A percentile compares a stretch with the other conserved stretches of the same genome.
These are phyloP conservation scores for Gynostemma pentaphyllum DNA, from an alignment of 306 rosid genomes.

Conservation along the genomic window DNA sequence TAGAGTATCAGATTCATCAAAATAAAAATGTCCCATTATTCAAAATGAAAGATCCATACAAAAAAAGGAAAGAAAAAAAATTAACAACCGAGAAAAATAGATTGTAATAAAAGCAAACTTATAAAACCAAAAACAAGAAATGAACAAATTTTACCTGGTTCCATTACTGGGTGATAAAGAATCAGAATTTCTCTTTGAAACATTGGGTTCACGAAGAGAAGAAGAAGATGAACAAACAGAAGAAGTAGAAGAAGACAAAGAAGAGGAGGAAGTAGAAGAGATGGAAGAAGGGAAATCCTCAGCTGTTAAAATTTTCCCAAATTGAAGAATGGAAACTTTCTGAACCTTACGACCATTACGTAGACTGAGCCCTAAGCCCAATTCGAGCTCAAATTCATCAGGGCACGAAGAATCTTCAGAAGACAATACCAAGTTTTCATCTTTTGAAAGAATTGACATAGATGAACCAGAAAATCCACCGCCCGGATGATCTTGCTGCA, in stretches of 20 bases:
- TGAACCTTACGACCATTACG: conserved; percentile 29
- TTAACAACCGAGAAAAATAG: not conserved
- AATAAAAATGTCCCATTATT: conserved; percentile 4
- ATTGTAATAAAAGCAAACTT: not conserved
- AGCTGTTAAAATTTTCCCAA: conserved; percentile 59
- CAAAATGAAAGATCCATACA: not conserved
- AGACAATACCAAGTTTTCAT: conserved; percentile 60
- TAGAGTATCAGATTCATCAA: conserved; percentile 11
- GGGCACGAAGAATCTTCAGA: conserved; percentile 79
- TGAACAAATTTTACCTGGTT: conserved; percentile 28
- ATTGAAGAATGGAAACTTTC: conserved; percentile 15
- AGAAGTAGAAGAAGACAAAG: conserved; percentile 25
- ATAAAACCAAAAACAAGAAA: not conserved
- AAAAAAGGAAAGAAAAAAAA: not conserved
- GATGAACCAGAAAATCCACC: conserved; percentile 16
- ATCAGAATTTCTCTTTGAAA: conserved; percentile 66
- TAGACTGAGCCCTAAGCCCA: conserved; percentile 65
- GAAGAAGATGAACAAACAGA: conserved; percentile 39
- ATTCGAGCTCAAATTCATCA: conserved; percentile 71
- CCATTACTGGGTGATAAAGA: conserved; percentile 44
- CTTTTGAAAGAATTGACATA: conserved; percentile 54
- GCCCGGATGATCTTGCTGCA: conserved; percentile 22
- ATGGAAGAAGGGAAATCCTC: conserved; percentile 44
- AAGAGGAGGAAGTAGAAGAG: conserved; percentile 22
- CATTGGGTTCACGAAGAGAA: conserved; percentile 36